Evolutionary conservation across 2,329 filamentous ascomycete genomes (phyloP).

Genomic region (Fusarium abutilonis): DNA sequence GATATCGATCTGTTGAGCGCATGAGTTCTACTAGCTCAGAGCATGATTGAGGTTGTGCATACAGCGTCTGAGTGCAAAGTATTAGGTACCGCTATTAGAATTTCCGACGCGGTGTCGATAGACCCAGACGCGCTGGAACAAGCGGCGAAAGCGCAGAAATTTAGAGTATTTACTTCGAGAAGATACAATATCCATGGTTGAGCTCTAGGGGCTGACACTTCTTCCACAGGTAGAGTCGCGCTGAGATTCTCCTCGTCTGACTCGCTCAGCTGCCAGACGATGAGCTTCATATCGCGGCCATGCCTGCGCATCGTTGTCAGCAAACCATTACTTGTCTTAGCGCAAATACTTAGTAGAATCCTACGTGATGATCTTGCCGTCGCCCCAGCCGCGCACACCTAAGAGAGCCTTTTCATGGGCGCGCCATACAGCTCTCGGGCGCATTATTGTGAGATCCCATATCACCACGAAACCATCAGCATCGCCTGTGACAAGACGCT

Average conservation of each 20-base stretch:
- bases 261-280: slow-evolving; percentile 79
- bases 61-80: slow-evolving; percentile 77
- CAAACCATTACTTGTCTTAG: not conserved
- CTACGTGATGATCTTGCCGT: slow-evolving; percentile 84
- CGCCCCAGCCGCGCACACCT: slow-evolving; percentile 75
- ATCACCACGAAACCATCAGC: slow-evolving; percentile 88
- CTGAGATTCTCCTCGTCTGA: slow-evolving; percentile 72
- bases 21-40: slow-evolving; percentile 5
- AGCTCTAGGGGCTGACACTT: slow-evolving; percentile 57
- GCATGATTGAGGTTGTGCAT: slow-evolving; percentile 16
- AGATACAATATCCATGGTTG: slow-evolving; percentile 88
- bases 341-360: slow-evolving; percentile 41
- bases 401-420: slow-evolving; percentile 83
- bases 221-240: slow-evolving; percentile 76
- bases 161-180: slow-evolving; percentile 89
- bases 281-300: slow-evolving; percentile 86
- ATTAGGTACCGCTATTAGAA: slow-evolving; percentile 84
- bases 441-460: slow-evolving; percentile 85
- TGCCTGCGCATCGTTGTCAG: slow-evolving; percentile 65
- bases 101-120: slow-evolving; percentile 49
- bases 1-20: slow-evolving; percentile 72
- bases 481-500: slow-evolving; percentile 84
- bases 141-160: slow-evolving; percentile 87
- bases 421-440: slow-evolving; percentile 85
- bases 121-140: slow-evolving; percentile 55